Base-by-base conservation (phyloP, 768 basidiomycete genomes). In the Glaciozyma martinii region DNA sequence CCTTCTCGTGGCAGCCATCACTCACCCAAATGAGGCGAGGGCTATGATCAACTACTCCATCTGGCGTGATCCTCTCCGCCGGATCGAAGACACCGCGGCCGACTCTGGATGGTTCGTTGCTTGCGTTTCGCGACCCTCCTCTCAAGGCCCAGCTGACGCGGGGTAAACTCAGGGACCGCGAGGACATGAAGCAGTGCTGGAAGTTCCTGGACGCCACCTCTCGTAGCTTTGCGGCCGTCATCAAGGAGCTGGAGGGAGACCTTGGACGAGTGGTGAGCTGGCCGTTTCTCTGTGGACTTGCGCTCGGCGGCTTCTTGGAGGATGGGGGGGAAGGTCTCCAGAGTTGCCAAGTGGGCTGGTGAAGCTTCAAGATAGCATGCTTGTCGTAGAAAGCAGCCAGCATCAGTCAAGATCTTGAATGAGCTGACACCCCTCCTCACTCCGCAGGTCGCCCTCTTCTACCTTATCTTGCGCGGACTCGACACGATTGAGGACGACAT, bases 401-500 rank as follows among this genome's bases (percentile, higher is more conserved):
- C 37, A 40, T 19, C 42, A 1, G 7, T 27, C 25, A 91, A 1
- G 94, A 98, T 75, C 78, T 98, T 67, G 92, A 92, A 6, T 80
- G 94, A 66, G 88, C 86, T 47, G 93, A 95, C 75, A 77, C 90
- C 84, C 37, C 19, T n/a, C 3, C 46, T 27, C 29, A 13, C 23
- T 13, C 42, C 27, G 27, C 67, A 95, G 94, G 86, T 97, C 69
- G 91, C 89, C 76, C 77, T 98, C 65, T 98, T 95, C 77, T 99
- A 98, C 77, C 83, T 99, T 50, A 88, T 93, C 8, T 82, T 99
- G 9, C 85, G 94, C 27, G 95, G 85, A 8, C 80, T 97, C n/a
- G 94, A 99, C 76, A 99, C 94, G 6, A 84, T 99, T 68, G 94
- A 98, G 76, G 94, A 99, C 76, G 94, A 99, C 79, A 97, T 97